Conservation (phyloP, 129 eudicot species). For the Tanacetum coccineum region DNA sequence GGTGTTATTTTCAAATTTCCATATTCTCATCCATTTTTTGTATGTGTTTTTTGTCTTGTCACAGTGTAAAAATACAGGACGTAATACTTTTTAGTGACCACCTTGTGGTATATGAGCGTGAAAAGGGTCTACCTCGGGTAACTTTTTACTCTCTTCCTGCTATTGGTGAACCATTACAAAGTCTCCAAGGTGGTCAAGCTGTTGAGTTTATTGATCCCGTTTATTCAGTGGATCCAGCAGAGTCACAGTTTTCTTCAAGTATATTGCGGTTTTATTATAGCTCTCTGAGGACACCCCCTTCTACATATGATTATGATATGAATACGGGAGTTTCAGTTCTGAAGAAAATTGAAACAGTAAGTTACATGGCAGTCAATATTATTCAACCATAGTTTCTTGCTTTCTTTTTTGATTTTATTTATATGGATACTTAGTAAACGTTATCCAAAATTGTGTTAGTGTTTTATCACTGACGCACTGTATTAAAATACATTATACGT, state of each 20-base stretch:
- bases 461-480: not conserved
- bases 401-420: conserved; percentile 1
- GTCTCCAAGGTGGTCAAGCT: conserved; percentile 64
- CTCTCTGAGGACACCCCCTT: conserved; percentile 81
- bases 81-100: conserved; percentile 65
- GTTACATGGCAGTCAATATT: conserved; percentile 27
- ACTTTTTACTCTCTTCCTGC: conserved; percentile 66
- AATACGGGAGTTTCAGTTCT: conserved; percentile 71
- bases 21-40: not conserved
- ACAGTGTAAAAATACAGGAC: conserved; percentile 83
- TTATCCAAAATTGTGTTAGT: not conserved
- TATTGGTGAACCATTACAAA: conserved; percentile 60
- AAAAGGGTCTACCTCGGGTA: conserved; percentile 66
- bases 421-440: not conserved
- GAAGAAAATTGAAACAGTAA: conserved; percentile 82
- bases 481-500: not conserved
- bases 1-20: not conserved
- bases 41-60: conserved; percentile 9
- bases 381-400: conserved; percentile 9
- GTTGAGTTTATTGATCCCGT: conserved; percentile 84
- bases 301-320: conserved; percentile 94
- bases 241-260: conserved; percentile 72
- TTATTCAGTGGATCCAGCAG: conserved; percentile 60
- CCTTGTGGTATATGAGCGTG: conserved; percentile 86
- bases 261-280: conserved; percentile 68